Conservation (phyloP, 257 asterid genomes). For the Osmanthus fragrans region DNA sequence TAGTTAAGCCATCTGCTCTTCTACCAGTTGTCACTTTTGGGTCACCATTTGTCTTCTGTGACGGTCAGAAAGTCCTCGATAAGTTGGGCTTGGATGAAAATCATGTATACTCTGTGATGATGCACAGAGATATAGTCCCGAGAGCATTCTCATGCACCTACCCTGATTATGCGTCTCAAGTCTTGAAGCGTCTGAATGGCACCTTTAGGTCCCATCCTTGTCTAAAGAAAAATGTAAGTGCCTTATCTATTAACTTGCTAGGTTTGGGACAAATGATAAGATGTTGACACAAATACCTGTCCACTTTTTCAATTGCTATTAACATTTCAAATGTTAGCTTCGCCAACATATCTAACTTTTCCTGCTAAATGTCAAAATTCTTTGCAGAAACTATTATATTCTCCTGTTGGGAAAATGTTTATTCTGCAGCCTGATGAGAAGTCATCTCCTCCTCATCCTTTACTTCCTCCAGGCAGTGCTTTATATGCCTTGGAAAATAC, state of each 20-base stretch:
- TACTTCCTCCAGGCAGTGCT: slow-evolving; percentile 70
- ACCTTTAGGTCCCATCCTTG: slow-evolving; percentile 78
- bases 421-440: slow-evolving; percentile 87
- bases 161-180: slow-evolving; percentile 65
- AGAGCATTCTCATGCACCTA: slow-evolving; percentile 89
- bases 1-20: slow-evolving; percentile 50
- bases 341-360: not conserved
- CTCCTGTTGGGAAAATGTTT: slow-evolving; percentile 80
- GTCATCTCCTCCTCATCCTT: slow-evolving; percentile 68
- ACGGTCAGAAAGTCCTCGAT: slow-evolving; percentile 68
- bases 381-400: slow-evolving; percentile 67
- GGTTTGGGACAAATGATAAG: no score
- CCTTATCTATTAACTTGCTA: not conserved
- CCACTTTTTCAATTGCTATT: not conserved
- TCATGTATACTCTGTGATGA: slow-evolving; percentile 70
- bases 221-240: slow-evolving; percentile 69
- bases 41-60: slow-evolving; percentile 81
- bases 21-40: slow-evolving; percentile 91
- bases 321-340: not conserved
- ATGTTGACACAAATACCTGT: no score
- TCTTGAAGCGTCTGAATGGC: slow-evolving; percentile 68
- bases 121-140: slow-evolving; percentile 92
- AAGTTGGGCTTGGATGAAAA: slow-evolving; percentile 62
- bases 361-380: slow-evolving; percentile 13
- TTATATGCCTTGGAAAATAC: slow-evolving; percentile 46